Base-by-base conservation (phyloP, 768 basidiomycete genomes). In the Thelephora ganbajun region DNA sequence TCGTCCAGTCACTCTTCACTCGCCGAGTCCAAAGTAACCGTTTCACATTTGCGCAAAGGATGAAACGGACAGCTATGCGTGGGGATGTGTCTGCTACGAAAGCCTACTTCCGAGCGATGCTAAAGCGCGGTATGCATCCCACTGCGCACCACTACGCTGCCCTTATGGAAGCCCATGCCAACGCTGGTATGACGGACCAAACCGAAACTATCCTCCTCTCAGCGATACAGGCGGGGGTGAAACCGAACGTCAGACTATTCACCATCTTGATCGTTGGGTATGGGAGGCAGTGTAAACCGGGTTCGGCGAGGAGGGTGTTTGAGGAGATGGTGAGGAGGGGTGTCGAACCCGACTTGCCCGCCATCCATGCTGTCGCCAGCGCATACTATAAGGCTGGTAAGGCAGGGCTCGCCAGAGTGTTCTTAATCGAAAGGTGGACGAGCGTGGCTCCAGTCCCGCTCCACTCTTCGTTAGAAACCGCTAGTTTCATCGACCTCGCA, bases 181-280 rank as follows among this genome's bases (percentile, higher is more conserved):
- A 63, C 2, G 61, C 62, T 1, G 84, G 83, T n/a, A 70, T 88
- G 59, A 65, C 82, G 51, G 56, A 61, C 12, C 67, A 67, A 16
- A 83, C 86, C 20, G 61, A 70, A 48, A 67, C 68, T 45, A 64
- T 79, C 37, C 70, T 92, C 67, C 63, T 62, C 50, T 62, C 74
- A 14, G 74, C 78, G 22, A 56, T 59, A 35, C 61, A 65, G 35
- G 67, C 70, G 4, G 76, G 78, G 20, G 59, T 82, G 50, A 61
- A 66, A 19, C 74, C 79, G 18, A 77, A 79, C 53, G 69, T 75
- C 16, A 72, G 80, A 41, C 76, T 85, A 72, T 84, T 79, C 67
- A 89, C 87, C 20, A 78, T 81, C 51, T 70, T 92, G 51, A 79
- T 92, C 54, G 67, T 70, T 33, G 87, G 83, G 2, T 73, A 80